A percentile compares a stretch with the other conserved stretches of the same genome.
Evolutionary conservation across 495 filamentous ascomycete genomes (phyloP).

Genomic region (Penicillium robsamsonii): DNA sequence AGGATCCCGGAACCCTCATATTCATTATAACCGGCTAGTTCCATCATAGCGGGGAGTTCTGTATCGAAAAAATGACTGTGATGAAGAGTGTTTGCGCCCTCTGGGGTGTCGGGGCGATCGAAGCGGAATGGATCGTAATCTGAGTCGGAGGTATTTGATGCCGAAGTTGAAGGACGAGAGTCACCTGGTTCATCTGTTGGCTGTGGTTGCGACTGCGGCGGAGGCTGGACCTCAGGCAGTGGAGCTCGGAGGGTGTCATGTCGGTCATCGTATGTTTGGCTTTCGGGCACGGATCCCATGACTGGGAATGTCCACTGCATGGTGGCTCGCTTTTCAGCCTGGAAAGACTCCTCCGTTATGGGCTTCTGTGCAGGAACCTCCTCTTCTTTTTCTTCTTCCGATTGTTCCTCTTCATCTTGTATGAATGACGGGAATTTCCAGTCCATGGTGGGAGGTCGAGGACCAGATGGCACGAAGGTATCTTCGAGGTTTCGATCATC

Average conservation of each 20-base stretch:
- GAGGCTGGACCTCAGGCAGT: conserved; percentile 16
- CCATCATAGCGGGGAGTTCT: conserved; percentile 27
- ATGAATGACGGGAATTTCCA: conserved; percentile 48
- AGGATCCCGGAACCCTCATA: conserved; percentile 26
- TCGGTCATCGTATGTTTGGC: conserved; percentile 22
- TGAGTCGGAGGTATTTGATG: conserved; percentile 37
- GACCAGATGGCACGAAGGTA: conserved; percentile 35
- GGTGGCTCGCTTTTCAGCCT: conserved; percentile 37
- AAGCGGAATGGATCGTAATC: conserved; percentile 50
- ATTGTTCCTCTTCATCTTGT: conserved; percentile 25
- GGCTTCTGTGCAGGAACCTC: conserved; percentile 20
- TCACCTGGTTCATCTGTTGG: conserved; percentile 26
- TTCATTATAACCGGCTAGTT: conserved; percentile 20
- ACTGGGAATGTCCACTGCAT: conserved; percentile 51
- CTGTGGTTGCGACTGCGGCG: conserved; percentile 4
- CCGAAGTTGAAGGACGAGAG: conserved; percentile 44
- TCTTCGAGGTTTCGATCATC: conserved; percentile 28
- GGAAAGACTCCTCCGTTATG: conserved; percentile 18
- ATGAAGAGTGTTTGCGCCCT: conserved; percentile 12
- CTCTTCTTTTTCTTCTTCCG: conserved; percentile 16
- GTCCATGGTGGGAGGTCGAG: conserved; percentile 50
- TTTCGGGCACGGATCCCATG: conserved; percentile 30
- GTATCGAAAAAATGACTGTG: conserved; percentile 23
- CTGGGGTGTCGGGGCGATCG: conserved; percentile 37
- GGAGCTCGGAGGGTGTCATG: conserved; percentile 41